These are phyloP conservation scores for Pseudogymnoascus sp. DNA, from an alignment of 2,329 filamentous ascomycete genomes.

Conservation along the genomic window DNA sequence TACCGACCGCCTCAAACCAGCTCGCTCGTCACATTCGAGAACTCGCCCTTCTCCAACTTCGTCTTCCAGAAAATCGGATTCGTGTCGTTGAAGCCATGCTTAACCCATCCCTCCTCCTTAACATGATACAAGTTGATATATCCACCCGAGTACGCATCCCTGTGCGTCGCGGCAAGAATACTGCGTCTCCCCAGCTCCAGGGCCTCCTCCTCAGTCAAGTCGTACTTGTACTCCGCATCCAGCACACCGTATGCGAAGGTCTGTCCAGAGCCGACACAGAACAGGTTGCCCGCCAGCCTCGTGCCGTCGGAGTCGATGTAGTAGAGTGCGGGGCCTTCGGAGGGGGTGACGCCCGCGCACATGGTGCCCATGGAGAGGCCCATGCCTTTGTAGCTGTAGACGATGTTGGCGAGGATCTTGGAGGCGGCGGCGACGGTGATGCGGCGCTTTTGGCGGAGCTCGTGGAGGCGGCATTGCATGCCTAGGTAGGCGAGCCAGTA, in stretches of 20 bases:
- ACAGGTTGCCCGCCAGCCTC: slow-evolving; percentile 83
- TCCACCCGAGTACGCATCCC: slow-evolving; percentile 97
- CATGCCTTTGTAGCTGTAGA: slow-evolving; percentile 99
- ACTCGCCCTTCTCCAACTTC: slow-evolving; percentile 97
- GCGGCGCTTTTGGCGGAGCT: slow-evolving; percentile 97
- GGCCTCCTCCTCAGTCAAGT: slow-evolving; percentile 78
- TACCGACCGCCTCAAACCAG: neutral
- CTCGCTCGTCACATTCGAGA: slow-evolving; percentile 71
- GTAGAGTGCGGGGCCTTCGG: slow-evolving; percentile 95
- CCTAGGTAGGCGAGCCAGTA: slow-evolving; percentile 99
- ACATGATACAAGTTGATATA: slow-evolving; percentile 99
- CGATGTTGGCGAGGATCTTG: slow-evolving; percentile 97
- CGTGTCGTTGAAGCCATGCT: slow-evolving; percentile 96
- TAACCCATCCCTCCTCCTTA: slow-evolving; percentile 98
- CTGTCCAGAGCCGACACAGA: slow-evolving; percentile 96
- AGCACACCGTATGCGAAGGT: slow-evolving; percentile 98
- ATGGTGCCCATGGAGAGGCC: slow-evolving; percentile 98
- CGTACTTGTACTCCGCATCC: slow-evolving; percentile 89
- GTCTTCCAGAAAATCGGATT: slow-evolving; percentile 99
- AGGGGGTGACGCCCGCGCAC: slow-evolving; percentile 92
- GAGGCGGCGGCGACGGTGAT: slow-evolving; percentile 95
- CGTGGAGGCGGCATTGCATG: slow-evolving; percentile 98
- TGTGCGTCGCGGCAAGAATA: slow-evolving; percentile 91
- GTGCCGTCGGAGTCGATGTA: slow-evolving; percentile 98
- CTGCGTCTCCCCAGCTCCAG: slow-evolving; percentile 84